Percentiles rank a stretch among this genome's conserved stretches.
These are phyloP conservation scores for Ramularia endophylla DNA, from an alignment of 2,329 filamentous ascomycete species.

Conservation along the genomic window DNA sequence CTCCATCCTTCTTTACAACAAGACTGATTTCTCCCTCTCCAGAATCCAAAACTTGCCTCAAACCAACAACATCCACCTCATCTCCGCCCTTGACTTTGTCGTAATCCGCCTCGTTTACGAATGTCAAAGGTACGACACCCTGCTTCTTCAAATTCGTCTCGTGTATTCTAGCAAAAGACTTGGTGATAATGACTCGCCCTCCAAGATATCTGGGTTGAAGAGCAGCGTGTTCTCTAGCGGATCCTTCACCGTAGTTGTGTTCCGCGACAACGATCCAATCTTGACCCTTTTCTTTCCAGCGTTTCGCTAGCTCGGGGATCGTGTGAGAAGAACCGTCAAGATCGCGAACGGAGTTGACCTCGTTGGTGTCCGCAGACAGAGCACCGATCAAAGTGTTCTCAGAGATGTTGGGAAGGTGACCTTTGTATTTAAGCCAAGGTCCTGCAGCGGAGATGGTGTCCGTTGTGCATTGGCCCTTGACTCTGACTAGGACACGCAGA, in stretches of 20 bases:
- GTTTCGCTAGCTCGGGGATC: conserved; percentile 80
- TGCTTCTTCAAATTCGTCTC: conserved; percentile 98
- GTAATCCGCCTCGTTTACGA: conserved; percentile 83
- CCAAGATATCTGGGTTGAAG: conserved; percentile 88
- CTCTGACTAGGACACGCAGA: conserved; percentile 87
- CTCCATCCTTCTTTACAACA: conserved; percentile 45
- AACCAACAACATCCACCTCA: conserved; percentile 71
- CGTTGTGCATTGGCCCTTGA: conserved; percentile 96
- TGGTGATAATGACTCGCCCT: conserved; percentile 73
- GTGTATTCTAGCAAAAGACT: conserved; percentile 87
- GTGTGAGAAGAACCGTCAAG: conserved; percentile 60
- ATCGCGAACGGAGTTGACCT: conserved; percentile 91
- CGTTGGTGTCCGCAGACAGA: conserved; percentile 82
- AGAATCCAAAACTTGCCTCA: conserved; percentile 73
- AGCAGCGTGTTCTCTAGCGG: conserved; percentile 81
- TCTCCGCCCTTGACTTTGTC: conserved; percentile 78
- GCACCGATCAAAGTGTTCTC: conserved; percentile 97
- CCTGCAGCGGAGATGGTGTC: conserved; percentile 97
- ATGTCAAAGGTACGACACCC: conserved; percentile 89
- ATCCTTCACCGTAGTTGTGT: conserved; percentile 94
- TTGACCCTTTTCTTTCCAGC: conserved; percentile 69
- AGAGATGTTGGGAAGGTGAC: conserved; percentile 94
- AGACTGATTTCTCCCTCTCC: conserved; percentile 74
- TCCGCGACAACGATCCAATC: conserved; percentile 95
- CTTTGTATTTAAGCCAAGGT: conserved; percentile 99